phyloP scores from a whole-genome alignment of 164 flowering plant species.

The Chloranthus sessilifolius region DNA sequence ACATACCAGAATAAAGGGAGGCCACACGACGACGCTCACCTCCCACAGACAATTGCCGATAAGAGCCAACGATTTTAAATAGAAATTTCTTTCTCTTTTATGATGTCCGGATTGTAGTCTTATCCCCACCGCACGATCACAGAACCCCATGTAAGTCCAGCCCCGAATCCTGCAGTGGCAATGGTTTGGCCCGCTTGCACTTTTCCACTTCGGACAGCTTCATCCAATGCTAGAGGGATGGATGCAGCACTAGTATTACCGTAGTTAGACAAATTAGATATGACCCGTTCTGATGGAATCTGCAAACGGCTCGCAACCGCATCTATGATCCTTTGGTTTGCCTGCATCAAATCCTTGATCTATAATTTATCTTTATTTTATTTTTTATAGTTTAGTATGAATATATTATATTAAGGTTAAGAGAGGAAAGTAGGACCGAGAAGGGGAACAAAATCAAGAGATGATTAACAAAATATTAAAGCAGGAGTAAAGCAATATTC shows the following conservation, averaged over 20 bases:
- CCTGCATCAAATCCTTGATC: conserved; percentile 78
- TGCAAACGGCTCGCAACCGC: conserved; percentile 70
- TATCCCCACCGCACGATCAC: conserved; percentile 82
- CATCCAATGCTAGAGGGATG: conserved; percentile 91
- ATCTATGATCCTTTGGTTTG: conserved; percentile 91
- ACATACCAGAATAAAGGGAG: too few relatives aligned
- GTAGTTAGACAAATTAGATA: conserved; percentile 83
- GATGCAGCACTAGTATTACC: conserved; percentile 98
- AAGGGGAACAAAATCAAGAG: too few relatives aligned
- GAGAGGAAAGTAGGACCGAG: too few relatives aligned
- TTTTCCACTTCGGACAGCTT: conserved; percentile 79
- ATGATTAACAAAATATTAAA: too few relatives aligned
- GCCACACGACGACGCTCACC: too few relatives aligned
- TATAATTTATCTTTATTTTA: background rate
- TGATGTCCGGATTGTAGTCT: conserved; percentile 5
- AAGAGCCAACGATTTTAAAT: too few relatives aligned
- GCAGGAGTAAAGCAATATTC: too few relatives aligned
- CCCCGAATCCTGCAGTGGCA: conserved; percentile 86
- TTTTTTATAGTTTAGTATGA: too few relatives aligned
- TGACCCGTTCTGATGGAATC: conserved; percentile 57
- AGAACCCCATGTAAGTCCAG: conserved; percentile 96
- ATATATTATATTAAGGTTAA: too few relatives aligned
- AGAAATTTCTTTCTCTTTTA: too few relatives aligned
- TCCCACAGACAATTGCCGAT: too few relatives aligned
- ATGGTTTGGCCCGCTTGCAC: conserved; percentile 70